Conservation (phyloP, 805 yeast genomes). For the Candida hispaniensis region DNA sequence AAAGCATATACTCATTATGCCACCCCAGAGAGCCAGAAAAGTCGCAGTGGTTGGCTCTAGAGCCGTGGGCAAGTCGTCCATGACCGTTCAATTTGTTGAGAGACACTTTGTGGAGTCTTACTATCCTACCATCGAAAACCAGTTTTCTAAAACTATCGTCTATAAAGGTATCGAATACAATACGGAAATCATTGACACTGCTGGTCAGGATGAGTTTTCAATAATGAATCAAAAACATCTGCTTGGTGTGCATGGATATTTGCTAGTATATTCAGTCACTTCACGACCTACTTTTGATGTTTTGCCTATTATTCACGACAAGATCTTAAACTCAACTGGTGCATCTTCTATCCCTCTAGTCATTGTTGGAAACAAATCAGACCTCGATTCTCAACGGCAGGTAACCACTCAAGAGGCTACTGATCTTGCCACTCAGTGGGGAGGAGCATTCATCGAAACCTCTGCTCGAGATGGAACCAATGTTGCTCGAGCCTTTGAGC, state of each 20-base stretch:
- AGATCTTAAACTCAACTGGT: conserved; percentile 56
- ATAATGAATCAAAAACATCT: conserved; percentile 68
- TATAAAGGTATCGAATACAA: conserved; percentile 66
- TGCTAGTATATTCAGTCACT: conserved; percentile 72
- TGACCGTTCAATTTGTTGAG: conserved; percentile 77
- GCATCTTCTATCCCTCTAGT: conserved; percentile 64
- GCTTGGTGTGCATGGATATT: conserved; percentile 74
- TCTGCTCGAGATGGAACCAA: conserved; percentile 72
- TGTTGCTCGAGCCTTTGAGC: conserved; percentile 51
- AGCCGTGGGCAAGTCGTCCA: conserved; percentile 79
- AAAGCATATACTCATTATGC: conserved; percentile 13
- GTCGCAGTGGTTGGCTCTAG: conserved; percentile 81
- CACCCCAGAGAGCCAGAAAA: conserved; percentile 39
- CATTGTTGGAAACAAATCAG: conserved; percentile 67
- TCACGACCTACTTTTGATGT: conserved; percentile 69
- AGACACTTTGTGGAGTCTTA: conserved; percentile 81
- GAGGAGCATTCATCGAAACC: conserved; percentile 70
- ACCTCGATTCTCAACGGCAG: conserved; percentile 55
- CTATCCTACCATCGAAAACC: conserved; percentile 86
- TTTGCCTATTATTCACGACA: conserved; percentile 67
- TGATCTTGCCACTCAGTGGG: conserved; percentile 52
- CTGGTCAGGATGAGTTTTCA: conserved; percentile 86
- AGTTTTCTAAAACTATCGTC: conserved; percentile 57
- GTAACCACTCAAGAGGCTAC: conserved; percentile 45
- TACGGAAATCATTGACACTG: conserved; percentile 81